A percentile compares a stretch with the other conserved stretches of the same genome.
Conservation (phyloP, 495 filamentous ascomycete genomes). For the Podospora sp. region DNA sequence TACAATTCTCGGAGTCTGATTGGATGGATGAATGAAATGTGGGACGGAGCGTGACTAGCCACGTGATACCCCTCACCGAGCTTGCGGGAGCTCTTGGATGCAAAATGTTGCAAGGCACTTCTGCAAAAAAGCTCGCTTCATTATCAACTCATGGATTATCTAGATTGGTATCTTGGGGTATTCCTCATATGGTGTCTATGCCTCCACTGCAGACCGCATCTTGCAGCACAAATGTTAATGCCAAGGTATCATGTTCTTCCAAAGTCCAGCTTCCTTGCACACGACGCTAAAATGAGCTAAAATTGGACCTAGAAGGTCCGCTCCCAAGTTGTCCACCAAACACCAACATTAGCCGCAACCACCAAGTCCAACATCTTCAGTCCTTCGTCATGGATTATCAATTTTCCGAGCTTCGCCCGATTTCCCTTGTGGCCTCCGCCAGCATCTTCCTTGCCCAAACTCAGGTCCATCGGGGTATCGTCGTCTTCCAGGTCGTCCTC, state of each 20-base stretch:
- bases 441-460: conserved; percentile 72
- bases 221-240: no score
- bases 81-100: background rate
- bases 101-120: no score
- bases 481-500: conserved; percentile 30
- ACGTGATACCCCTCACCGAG: conserved; percentile 21
- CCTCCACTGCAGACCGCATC: no score
- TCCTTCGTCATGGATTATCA: conserved; percentile 88
- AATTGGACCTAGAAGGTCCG: conserved; percentile 31
- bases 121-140: no score
- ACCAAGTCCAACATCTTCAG: conserved; percentile 94
- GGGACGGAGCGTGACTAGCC: conserved; percentile 15
- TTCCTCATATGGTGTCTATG: no score
- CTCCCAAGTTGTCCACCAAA: conserved; percentile 94
- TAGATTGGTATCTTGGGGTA: no score
- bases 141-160: no score
- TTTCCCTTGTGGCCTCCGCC: conserved; percentile 83
- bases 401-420: conserved; percentile 88
- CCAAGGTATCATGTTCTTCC: background rate
- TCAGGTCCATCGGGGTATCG: conserved; percentile 60
- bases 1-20: conserved; percentile 37
- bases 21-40: conserved; percentile 15
- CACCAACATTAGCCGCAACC: conserved; percentile 84
- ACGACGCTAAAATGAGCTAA: no score
- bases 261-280: background rate